These are phyloP conservation scores for Boletus sp. DNA, from an alignment of 1,284 basidiomycete species.

Conservation along the genomic window DNA sequence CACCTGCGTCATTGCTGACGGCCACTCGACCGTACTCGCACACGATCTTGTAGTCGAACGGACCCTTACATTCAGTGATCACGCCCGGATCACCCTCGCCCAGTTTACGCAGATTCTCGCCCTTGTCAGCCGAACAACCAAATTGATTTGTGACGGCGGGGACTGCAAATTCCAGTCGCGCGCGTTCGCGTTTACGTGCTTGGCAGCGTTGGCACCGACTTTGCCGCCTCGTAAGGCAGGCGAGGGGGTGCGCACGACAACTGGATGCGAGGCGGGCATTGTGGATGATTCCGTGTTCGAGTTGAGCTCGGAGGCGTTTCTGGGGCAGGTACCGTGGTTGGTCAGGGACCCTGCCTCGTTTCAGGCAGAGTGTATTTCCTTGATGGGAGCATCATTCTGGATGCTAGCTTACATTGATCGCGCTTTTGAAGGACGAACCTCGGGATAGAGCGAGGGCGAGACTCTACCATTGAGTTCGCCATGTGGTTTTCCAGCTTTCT, in stretches of 20 bases:
- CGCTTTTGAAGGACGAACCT: neutral
- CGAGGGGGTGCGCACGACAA: neutral
- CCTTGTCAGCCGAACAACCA: slow-evolving; percentile 6
- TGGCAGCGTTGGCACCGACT: slow-evolving; percentile 11
- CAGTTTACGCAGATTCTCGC: slow-evolving; percentile 7
- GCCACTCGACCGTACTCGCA: neutral
- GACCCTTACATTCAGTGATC: slow-evolving; percentile 1
- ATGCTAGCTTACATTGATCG: slow-evolving; percentile 12
- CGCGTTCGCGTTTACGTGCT: slow-evolving; percentile 17
- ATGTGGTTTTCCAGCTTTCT: too few species aligned
- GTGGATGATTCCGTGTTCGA: slow-evolving; percentile 12
- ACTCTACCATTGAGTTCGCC: slow-evolving; percentile 4
- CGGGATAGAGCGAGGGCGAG: neutral
- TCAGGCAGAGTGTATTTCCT: neutral
- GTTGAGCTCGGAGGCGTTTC: slow-evolving; percentile 2
- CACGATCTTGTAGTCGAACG: slow-evolving; percentile 11
- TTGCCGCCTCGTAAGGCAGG: slow-evolving; percentile 3
- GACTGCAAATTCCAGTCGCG: slow-evolving; percentile 15
- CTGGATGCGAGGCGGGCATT: neutral
- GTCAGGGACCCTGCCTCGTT: neutral
- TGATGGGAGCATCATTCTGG: neutral
- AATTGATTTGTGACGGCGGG: slow-evolving; percentile 1
- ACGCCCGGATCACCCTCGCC: slow-evolving; percentile 1
- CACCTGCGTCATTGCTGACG: neutral
- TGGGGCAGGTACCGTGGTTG: neutral